Conservation (phyloP, 2,329 filamentous ascomycete genomes). For the Claviceps fusiformis region DNA sequence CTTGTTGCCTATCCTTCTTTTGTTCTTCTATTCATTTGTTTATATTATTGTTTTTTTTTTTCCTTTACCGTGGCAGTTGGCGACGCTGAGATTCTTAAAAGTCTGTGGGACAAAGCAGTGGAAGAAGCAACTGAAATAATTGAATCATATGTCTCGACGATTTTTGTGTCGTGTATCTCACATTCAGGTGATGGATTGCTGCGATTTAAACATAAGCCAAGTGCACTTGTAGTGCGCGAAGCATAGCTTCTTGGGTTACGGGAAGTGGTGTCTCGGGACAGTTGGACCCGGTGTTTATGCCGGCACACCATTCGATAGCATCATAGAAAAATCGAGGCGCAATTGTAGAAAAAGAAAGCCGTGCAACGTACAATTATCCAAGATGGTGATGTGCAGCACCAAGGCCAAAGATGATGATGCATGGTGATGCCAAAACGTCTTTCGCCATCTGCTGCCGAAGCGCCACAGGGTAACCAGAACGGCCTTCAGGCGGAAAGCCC, state of each 20-base stretch:
- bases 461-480: background rate
- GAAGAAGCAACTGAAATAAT: background rate
- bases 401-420: background rate
- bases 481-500: background rate
- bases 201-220: background rate
- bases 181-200: background rate
- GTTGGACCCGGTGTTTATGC: background rate
- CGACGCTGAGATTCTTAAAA: background rate
- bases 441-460: background rate
- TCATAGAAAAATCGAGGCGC: no score
- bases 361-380: no score
- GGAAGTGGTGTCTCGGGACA: no score
- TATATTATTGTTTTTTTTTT: background rate
- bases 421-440: background rate
- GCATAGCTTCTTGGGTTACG: background rate
- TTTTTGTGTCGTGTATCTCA: background rate
- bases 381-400: no score
- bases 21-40: no score
- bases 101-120: background rate
- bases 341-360: background rate
- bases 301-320: background rate
- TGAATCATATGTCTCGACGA: background rate
- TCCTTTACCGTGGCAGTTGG: background rate
- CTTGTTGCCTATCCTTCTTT: no score
- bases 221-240: background rate